Base-by-base conservation (phyloP, 2,329 filamentous ascomycete genomes). In the Xylaria multiplex region DNA sequence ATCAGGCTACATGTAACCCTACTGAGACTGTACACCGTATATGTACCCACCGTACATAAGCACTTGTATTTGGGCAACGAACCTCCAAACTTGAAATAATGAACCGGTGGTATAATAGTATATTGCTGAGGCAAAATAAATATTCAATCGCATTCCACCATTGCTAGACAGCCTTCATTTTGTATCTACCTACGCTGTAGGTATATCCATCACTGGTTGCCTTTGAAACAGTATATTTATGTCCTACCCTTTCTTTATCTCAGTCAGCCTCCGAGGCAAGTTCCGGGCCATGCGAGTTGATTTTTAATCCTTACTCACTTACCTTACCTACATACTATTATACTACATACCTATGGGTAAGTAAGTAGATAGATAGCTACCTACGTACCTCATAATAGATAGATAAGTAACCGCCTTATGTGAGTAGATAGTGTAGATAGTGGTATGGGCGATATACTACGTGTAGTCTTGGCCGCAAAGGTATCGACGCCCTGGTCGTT, bases 81-180 rank as follows among this genome's bases (percentile, higher is more conserved):
- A 52, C 49, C 49, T n/a, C 27, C 27, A 37, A 54, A 24, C 45
- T 22, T 14, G 22, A 48, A 24, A 54, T 55, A 43, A 14, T 6
- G 9, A 22, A 43, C 32, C 14, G 27, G 42, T 46, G 30, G 14
- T 37, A 53, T 48, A 27, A 27, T 19, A 19, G 19, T 19, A 19
- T 19, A 19, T 24, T 46, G 46, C 53, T n/a, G 14, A 37, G 37
- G 60, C 27, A 16, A 37, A 53, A 24, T 32, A 37, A 53, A 24
- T 32, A 27, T 57, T 50, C 35, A 50, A 48, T 54, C 45, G 32
- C 24, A 49, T 22, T 22, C 59, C 22, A 32, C 19, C 30, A 62
- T 48, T 55, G 43, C 30, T 32, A 42, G 42, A 24, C 9, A 46
- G 27, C n/a, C 16, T 40, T 6, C 32, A 50, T 2, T 8, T 49